Base-by-base conservation (phyloP, 2,329 filamentous ascomycete genomes). In the Diaporthe humulicola region DNA sequence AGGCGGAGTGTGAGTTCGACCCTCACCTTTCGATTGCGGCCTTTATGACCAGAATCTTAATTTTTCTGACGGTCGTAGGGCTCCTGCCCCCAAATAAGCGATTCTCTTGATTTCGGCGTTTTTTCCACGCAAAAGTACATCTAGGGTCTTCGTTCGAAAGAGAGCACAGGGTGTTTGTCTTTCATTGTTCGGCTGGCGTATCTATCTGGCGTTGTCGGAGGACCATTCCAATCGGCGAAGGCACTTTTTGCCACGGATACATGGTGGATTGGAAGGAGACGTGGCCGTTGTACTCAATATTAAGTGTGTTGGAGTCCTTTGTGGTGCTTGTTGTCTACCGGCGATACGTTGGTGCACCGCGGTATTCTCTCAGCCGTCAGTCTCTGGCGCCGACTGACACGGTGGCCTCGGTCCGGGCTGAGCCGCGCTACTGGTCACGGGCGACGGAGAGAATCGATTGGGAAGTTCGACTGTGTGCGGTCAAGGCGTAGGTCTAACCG, bases 1-100 rank as follows among this genome's bases (percentile, higher is more conserved):
- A 28, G 90, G 90, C 28, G 90, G 90, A 75, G 90, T 91, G 76
- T 91, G 80, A 83, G 79, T 81, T 57, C 66, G 42, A 64, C 57
- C 73, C 33, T 66, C 54, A 50, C 54, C 58, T 66, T 74, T 48
- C 58, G 50, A 36, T 61, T 58, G 69, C 74, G 45, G 58, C 52
- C 74, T 64, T 64, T 61, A 61, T 64, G 30, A 72, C 38, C 42
- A 57, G 73, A 28, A 36, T 25, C 45, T 73, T 50, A 54, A 48
- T 71, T 57, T 74, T 74, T 71, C 73, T 74, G 74, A 74, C 73
- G 66, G 66, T 61, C 73, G 73, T 61, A 74, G 73, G 73, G 73
- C 73, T 54, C 73, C 73, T 61, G 73, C 73, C 66, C 73, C 73
- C 48, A 74, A 45, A 74, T 74, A 64, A 64, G 73, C 66, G 73